Percentiles rank a stretch among this genome's conserved stretches.
phyloP scores from a whole-genome alignment of 2,329 filamentous ascomycete genomes.

The Apiospora sp. region DNA sequence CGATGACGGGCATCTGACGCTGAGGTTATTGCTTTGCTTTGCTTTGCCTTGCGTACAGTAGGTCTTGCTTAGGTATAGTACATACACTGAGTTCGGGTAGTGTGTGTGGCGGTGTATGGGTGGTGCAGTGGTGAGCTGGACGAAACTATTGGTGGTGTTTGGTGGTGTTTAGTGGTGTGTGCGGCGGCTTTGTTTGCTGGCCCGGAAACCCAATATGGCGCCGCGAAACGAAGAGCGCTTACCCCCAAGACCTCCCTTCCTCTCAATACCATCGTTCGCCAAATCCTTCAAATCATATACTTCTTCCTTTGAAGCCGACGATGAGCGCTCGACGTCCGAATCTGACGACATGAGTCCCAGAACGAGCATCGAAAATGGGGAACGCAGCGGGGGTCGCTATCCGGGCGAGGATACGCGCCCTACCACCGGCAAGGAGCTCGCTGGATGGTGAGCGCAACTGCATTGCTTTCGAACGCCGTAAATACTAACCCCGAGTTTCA shows the following conservation, averaged over 20 bases:
- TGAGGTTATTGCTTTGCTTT: background rate
- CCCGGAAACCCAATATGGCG: constrained; percentile 41
- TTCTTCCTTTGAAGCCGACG: constrained; percentile 73
- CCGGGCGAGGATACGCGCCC: constrained; percentile 86
- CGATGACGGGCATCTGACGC: constrained; percentile 10
- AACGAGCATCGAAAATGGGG: constrained; percentile 48
- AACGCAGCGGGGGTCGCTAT: constrained; percentile 59
- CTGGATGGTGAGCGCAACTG: constrained; percentile 73
- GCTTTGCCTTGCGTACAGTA: background rate
- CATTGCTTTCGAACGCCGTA: background rate
- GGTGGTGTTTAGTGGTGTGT: constrained; percentile 6
- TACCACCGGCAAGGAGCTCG: constrained; percentile 86
- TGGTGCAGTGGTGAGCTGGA: background rate
- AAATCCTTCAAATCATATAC: constrained; percentile 57
- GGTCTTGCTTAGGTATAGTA: background rate
- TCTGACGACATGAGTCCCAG: constrained; percentile 48
- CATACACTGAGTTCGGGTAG: background rate
- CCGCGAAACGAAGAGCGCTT: constrained; percentile 50
- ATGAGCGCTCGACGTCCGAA: constrained; percentile 65
- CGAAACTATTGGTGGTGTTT: constrained; percentile 14
- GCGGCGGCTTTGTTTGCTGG: constrained; percentile 14
- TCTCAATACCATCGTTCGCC: constrained; percentile 61
- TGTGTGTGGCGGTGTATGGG: constrained; percentile 3
- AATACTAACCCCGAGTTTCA: constrained; percentile 1
- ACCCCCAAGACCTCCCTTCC: constrained; percentile 58